Conservation (phyloP, 768 basidiomycete genomes). For the Lyophyllum decastes region DNA sequence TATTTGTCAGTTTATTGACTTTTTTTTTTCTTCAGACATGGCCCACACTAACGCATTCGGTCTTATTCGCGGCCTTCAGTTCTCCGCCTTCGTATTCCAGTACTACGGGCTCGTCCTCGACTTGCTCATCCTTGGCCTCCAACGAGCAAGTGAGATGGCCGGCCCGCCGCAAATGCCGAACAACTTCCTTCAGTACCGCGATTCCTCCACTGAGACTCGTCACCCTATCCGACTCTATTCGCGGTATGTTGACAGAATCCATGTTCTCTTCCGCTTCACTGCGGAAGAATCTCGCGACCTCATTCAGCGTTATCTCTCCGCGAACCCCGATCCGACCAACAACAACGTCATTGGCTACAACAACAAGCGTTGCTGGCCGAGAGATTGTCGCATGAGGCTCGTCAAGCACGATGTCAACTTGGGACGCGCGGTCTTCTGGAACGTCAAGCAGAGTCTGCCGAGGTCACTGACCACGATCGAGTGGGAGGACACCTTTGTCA, state of each 20-base stretch:
- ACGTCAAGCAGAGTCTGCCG: slow-evolving; percentile 95
- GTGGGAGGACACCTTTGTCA: slow-evolving; percentile 98
- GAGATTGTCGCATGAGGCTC: slow-evolving; percentile 97
- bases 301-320: slow-evolving; percentile 96
- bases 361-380: slow-evolving; percentile 99
- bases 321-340: slow-evolving; percentile 97
- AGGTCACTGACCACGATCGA: slow-evolving; percentile 97
- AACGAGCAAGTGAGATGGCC: slow-evolving; percentile 98
- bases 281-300: slow-evolving; percentile 97
- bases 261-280: slow-evolving; percentile 96
- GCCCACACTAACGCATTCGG: slow-evolving; percentile 97
- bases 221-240: slow-evolving; percentile 99
- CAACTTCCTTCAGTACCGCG: slow-evolving; percentile 97
- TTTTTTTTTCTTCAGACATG: slow-evolving; percentile 62
- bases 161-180: slow-evolving; percentile 97
- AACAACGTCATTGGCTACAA: slow-evolving; percentile 99
- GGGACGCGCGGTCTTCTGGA: slow-evolving; percentile 98
- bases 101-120: slow-evolving; percentile 97
- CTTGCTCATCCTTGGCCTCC: slow-evolving; percentile 93
- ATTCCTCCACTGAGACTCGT: slow-evolving; percentile 91
- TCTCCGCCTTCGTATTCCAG: slow-evolving; percentile 99
- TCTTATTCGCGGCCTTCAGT: slow-evolving; percentile 95
- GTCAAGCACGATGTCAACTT: slow-evolving; percentile 99
- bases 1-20: slow-evolving; percentile 5
- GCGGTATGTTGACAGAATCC: slow-evolving; percentile 92